Evolutionary conservation across 257 asterid species (phyloP), one percentile per base, ranked within the genome.

Genomic region (Coffea eugenioides): DNA sequence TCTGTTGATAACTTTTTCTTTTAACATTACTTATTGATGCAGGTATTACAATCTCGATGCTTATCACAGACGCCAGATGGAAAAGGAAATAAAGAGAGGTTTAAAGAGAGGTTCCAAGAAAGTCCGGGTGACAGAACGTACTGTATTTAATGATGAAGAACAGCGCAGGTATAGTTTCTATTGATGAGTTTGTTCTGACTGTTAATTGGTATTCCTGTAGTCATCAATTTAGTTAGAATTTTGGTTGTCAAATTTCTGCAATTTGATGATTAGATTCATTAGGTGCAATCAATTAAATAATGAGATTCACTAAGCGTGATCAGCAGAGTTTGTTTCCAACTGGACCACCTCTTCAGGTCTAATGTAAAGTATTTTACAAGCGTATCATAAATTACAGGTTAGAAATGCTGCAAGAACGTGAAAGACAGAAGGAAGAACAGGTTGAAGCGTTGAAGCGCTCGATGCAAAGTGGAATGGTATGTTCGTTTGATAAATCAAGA

Each of bases 381-480:
- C 46, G 23, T 27, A 21, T 73, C n/a, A 59, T 48, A n/a, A 31
- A 45, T 70, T 84, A 64, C 90, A 96, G 99, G 85, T 95, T 64
- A 86, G 99, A 94, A 87, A 77, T 92, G 82, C 88, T 86, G 87
- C 87, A 69, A 74, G 94, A 85, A 77, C 97, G 99, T 81, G 98
- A 96, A 86, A 90, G 79, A 77, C 96, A 88, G 14, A 93, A 92
- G 88, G 92, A 94, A 87, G 87, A 87, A 75, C 88, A 94, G 86
- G 92, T 94, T 85, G 95, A 89, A 85, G 91, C 88, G 13, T 85
- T 96, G 89, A 89, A 88, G 92, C 80, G 77, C 9, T 83, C 94
- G 21, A 95, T 95, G 99, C 97, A 90, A 88, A 83, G 94, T 84
- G 99, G 99, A 90, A 89, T 93, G 98, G 99, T 92, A 90, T 71